These are phyloP conservation scores for Boletus tylopilopsis DNA, from an alignment of 768 basidiomycete species.

Conservation along the genomic window DNA sequence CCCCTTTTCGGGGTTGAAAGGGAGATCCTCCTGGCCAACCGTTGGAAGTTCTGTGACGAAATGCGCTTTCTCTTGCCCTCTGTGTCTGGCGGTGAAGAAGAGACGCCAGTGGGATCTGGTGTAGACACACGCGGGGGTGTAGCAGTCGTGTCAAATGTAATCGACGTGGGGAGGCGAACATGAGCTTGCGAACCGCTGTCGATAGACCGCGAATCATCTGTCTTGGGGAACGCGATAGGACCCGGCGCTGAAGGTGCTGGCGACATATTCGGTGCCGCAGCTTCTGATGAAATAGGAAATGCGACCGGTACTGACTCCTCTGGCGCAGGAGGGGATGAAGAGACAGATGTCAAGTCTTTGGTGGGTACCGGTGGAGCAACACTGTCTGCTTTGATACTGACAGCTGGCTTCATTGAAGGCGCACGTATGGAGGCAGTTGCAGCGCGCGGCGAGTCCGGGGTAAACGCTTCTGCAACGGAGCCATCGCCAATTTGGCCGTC, in stretches of 20 bases:
- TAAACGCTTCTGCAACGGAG: conserved; percentile 3
- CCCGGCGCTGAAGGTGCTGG: conserved; percentile 31
- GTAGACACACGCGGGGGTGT: conserved; percentile 69
- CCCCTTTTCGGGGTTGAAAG: conserved; percentile 55
- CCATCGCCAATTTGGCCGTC: conserved; percentile 18
- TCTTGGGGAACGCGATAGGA: conserved; percentile 42
- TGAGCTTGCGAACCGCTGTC: conserved; percentile 27
- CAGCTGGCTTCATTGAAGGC: conserved; percentile 22
- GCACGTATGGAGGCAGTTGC: conserved; percentile 17
- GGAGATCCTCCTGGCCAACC: conserved; percentile 72
- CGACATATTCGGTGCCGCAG: conserved; percentile 30
- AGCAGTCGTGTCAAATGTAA: conserved; percentile 61
- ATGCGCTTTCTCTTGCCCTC: conserved; percentile 79
- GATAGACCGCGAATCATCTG: conserved; percentile 32
- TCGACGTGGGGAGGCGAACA: conserved; percentile 27
- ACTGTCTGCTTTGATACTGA: conserved; percentile 20
- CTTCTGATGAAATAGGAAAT: conserved; percentile 13
- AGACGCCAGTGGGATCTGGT: conserved; percentile 58
- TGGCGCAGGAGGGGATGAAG: conserved; percentile 34
- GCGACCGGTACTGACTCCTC: conserved; percentile 7
- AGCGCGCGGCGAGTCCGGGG: conserved; percentile 16
- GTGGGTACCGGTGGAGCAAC: conserved; percentile 27
- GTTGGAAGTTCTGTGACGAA: conserved; percentile 83
- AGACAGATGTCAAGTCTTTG: conserved; percentile 24
- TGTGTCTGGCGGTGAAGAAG: conserved; percentile 56